Conservation (phyloP, 164 flowering plant genomes). For the Chimonanthus salicifolius region DNA sequence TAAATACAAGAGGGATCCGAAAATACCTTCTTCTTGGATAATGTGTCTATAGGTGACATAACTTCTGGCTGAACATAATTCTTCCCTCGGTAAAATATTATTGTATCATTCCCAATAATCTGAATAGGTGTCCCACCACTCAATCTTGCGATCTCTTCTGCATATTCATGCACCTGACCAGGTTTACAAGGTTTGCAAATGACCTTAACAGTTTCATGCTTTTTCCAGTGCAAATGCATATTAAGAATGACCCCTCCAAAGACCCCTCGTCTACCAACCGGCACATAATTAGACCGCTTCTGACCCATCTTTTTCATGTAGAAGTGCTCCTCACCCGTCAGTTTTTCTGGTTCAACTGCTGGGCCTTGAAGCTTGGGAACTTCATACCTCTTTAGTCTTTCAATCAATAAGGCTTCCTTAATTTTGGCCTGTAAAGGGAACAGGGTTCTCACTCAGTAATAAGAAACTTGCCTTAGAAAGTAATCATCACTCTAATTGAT, state of each 20-base stretch:
- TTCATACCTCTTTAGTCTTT: constrained; percentile 74
- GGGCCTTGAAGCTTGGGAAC: constrained; percentile 85
- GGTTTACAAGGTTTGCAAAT: constrained; percentile 85
- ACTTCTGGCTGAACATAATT: constrained; percentile 77
- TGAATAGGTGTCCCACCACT: constrained; percentile 92
- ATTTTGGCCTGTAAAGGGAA: constrained; percentile 59
- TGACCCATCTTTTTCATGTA: constrained; percentile 89
- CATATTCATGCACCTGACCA: constrained; percentile 72
- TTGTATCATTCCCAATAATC: constrained; percentile 64
- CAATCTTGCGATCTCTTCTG: constrained; percentile 74
- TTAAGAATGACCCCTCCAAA: constrained; percentile 95
- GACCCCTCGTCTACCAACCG: constrained; percentile 80
- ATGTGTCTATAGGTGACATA: constrained; percentile 82
- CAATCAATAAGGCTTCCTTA: constrained; percentile 71
- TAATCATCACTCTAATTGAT: background rate
- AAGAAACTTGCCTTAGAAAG: background rate
- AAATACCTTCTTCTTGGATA: constrained; percentile 80
- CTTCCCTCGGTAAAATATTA: constrained; percentile 84
- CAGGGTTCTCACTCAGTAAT: background rate
- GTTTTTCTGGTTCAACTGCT: constrained; percentile 42
- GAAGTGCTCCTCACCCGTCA: constrained; percentile 83
- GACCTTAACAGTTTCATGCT: constrained; percentile 92
- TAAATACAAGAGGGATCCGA: constrained; percentile 6
- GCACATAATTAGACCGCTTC: constrained; percentile 80
- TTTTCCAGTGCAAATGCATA: constrained; percentile 98